Evolutionary conservation across 208 protist genomes (phyloP), one percentile per base, ranked within the genome.

Genomic region (Lotmaria passim): DNA sequence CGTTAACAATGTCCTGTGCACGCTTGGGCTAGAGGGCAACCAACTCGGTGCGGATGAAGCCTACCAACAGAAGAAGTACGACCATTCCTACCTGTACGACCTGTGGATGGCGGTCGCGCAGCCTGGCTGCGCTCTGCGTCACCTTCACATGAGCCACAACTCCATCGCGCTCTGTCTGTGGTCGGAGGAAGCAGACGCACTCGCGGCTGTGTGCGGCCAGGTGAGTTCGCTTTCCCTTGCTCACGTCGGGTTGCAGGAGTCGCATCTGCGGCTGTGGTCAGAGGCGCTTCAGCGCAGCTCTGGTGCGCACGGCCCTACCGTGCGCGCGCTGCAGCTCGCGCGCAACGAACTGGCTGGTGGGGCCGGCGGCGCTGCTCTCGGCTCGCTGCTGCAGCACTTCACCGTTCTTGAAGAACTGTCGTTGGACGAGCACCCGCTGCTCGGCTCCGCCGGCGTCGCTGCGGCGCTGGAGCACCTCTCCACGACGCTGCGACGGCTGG

Each of bases 1-100:
- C 21, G 47, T 69, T 5, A 96, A 94, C 76, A 56, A 33, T 0
- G 78, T 68, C 2, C 48, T 96, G 24, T 58, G 31, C 23, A 81
- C 69, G 2, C 75, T 96, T 12, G 69, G 71, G 11, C 63, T 96
- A 1, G 86, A 93, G 46, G 86, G 91, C n/a, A 96, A 94, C 50
- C 66, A 78, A 17, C 65, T 94, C 23, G 83, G 76, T 0, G 62
- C 57, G 34, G 68, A 50, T 63, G 78, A 56, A 23, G 39, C 44
- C 19, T 51, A 55, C 34, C 33, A 58, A n/a, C 51, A 62, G 46
- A 46, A 75, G 50, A 43, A 19, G 38, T 46, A 55, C 26, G 36
- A 44, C 30, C 56, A 80, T 31, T 92, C 86, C 17, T 89, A 83
- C 51, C 68, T 89, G 21, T 69, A 77, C 24, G 77, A 79, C 21